A percentile compares a stretch with the other conserved stretches of the same genome.
phyloP scores from a whole-genome alignment of 1,284 basidiomycete genomes.

The Pterulicium gracile region DNA sequence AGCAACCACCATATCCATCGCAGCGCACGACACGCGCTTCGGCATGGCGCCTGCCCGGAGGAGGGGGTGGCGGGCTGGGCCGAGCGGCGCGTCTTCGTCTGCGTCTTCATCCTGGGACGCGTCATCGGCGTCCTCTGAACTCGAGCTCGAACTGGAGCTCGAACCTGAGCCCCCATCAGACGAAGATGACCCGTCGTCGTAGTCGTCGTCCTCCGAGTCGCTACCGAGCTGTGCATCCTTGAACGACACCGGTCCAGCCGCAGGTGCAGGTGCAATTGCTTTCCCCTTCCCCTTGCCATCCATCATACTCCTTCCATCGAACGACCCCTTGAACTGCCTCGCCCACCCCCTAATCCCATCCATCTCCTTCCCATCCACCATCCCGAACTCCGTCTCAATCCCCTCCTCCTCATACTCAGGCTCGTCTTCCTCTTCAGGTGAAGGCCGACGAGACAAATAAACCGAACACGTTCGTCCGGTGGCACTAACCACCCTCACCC shows the following conservation, averaged over 20 bases:
- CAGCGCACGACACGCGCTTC: conserved; percentile 46
- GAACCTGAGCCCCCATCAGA: conserved; percentile 10
- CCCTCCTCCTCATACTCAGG: conserved; percentile 11
- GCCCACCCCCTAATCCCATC: conserved; percentile 58
- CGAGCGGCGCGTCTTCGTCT: conserved; percentile 31
- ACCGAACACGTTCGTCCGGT: conserved; percentile 60
- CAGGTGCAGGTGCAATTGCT: neutral
- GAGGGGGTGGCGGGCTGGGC: conserved; percentile 48
- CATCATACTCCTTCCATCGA: neutral
- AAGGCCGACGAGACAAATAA: conserved; percentile 35
- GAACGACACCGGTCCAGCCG: neutral
- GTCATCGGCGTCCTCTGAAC: conserved; percentile 8
- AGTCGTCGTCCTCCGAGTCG: conserved; percentile 12
- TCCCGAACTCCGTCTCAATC: conserved; percentile 50
- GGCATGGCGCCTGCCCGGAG: conserved; percentile 59
- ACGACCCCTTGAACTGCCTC: conserved; percentile 17
- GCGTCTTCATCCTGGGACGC: conserved; percentile 18
- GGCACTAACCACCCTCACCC: conserved; percentile 47
- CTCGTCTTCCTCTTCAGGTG: conserved; percentile 17
- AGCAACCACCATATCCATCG: conserved; percentile 50
- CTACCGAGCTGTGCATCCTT: neutral
- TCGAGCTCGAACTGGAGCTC: conserved; percentile 5
- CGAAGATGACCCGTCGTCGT: conserved; percentile 17
- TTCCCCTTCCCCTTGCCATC: neutral
- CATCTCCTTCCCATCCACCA: conserved; percentile 61